Evolutionary conservation across 768 basidiomycete species (phyloP).

Genomic region (Amanita jacksonii): DNA sequence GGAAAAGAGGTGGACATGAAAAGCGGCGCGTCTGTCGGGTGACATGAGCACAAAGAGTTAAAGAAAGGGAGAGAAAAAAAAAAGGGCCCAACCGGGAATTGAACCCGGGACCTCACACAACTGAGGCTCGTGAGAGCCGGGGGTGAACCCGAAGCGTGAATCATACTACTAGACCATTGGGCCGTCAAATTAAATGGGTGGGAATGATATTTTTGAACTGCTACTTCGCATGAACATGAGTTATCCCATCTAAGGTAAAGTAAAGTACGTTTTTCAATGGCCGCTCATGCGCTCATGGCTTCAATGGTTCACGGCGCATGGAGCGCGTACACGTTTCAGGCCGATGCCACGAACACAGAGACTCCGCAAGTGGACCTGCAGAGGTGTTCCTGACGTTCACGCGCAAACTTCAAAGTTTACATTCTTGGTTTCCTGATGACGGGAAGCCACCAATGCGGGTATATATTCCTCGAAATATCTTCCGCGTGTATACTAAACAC

Average conservation of each 20-base stretch:
- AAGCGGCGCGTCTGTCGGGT: not conserved
- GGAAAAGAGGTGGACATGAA: not conserved
- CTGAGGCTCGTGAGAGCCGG: slow-evolving; percentile 8
- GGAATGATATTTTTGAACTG: not conserved
- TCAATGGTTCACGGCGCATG: too few relatives aligned
- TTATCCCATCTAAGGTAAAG: not conserved
- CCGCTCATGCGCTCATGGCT: too few relatives aligned
- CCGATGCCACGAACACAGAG: too few relatives aligned
- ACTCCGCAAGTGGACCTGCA: too few relatives aligned
- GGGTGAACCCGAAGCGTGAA: slow-evolving; percentile 18
- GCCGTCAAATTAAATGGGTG: not conserved
- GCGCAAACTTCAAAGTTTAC: too few relatives aligned
- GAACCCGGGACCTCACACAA: slow-evolving; percentile 22
- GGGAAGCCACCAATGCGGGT: too few relatives aligned
- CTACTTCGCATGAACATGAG: too few relatives aligned
- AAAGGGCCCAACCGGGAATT: slow-evolving; percentile 20
- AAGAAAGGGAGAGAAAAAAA: slow-evolving; percentile 9
- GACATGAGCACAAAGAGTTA: not conserved
- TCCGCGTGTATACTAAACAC: too few relatives aligned
- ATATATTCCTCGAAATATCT: too few relatives aligned
- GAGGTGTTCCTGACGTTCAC: too few relatives aligned
- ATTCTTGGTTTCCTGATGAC: too few relatives aligned
- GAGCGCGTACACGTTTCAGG: too few relatives aligned
- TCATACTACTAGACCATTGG: slow-evolving; percentile 23
- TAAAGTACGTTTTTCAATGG: not conserved